Percentiles rank a stretch among this genome's conserved stretches.
Conservation (phyloP, 805 yeast species). For the Vanderwaltozyma polyspora region DNA sequence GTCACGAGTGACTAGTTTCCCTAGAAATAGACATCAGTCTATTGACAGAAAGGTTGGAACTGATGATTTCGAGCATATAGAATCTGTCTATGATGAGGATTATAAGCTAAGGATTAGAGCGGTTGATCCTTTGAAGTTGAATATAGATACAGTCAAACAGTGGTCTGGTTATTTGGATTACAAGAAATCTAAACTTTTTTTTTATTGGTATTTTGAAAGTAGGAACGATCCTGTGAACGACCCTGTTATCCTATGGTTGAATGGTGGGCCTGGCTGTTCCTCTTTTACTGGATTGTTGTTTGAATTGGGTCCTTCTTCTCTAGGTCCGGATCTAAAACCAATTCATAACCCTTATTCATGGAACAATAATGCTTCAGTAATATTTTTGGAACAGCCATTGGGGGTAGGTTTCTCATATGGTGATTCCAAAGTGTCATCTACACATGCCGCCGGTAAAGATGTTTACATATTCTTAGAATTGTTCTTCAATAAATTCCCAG, state of each 20-base stretch:
- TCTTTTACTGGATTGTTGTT: slow-evolving; percentile 81
- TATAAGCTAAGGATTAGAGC: slow-evolving; percentile 16
- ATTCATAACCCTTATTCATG: slow-evolving; percentile 73
- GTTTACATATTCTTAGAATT: slow-evolving; percentile 77
- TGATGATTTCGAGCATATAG: too few relatives aligned
- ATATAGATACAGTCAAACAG: slow-evolving; percentile 71
- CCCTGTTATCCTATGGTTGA: slow-evolving; percentile 79
- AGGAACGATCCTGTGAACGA: slow-evolving; percentile 77
- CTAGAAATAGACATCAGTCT: not conserved
- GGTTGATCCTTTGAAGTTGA: slow-evolving; percentile 33
- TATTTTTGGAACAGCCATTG: slow-evolving; percentile 88
- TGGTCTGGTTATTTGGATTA: slow-evolving; percentile 76
- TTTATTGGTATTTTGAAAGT: slow-evolving; percentile 89
- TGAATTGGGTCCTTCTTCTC: slow-evolving; percentile 81
- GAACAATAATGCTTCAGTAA: slow-evolving; percentile 83
- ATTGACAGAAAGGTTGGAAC: not conserved
- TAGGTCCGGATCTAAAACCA: slow-evolving; percentile 56
- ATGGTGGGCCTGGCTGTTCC: slow-evolving; percentile 96
- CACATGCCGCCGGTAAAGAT: slow-evolving; percentile 78
- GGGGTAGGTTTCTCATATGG: slow-evolving; percentile 87
- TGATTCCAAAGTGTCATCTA: slow-evolving; percentile 44
- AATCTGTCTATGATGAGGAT: slow-evolving; percentile 9
- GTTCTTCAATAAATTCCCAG: slow-evolving; percentile 76
- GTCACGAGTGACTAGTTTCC: too few relatives aligned
- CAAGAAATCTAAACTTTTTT: slow-evolving; percentile 68